phyloP scores from a whole-genome alignment of 116 monocot species.

The Posidonia oceanica region DNA sequence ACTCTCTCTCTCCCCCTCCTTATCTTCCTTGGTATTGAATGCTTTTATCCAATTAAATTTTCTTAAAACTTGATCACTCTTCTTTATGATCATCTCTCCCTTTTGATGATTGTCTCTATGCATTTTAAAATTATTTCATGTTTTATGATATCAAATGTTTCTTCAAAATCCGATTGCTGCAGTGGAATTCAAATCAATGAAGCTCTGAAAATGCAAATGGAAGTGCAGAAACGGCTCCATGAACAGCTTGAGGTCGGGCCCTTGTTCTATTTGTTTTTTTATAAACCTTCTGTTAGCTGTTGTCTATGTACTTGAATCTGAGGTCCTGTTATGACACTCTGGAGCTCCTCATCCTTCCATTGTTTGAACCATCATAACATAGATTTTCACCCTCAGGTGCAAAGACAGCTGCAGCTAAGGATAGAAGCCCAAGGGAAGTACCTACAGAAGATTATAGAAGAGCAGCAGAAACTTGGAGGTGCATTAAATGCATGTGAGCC shows the following conservation, averaged over 20 bases:
- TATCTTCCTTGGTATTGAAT: no score
- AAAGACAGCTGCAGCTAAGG: constrained; percentile 55
- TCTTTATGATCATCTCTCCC: no score
- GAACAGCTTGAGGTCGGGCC: constrained; percentile 52
- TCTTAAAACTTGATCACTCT: no score
- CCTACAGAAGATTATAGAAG: constrained; percentile 55
- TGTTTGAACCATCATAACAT: no score
- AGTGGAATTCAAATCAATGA: constrained; percentile 49
- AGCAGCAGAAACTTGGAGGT: constrained; percentile 42
- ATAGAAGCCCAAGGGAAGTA: constrained; percentile 68
- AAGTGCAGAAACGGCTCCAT: constrained; percentile 58
- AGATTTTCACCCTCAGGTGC: constrained; percentile 25
- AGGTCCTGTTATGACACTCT: neutral
- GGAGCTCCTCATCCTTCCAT: no score
- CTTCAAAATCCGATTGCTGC: constrained; percentile 6
- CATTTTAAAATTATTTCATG: neutral
- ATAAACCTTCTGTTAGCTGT: neutral
- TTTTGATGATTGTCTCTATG: neutral
- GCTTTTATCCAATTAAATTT: no score
- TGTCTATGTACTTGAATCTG: neutral
- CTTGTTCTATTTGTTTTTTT: neutral
- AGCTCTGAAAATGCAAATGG: constrained; percentile 64
- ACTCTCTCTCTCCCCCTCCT: no score
- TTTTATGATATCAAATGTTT: neutral
- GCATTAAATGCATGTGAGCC: constrained; percentile 6